Conservation (phyloP, 805 yeast genomes). For the Pichia rugopelliculosa region DNA sequence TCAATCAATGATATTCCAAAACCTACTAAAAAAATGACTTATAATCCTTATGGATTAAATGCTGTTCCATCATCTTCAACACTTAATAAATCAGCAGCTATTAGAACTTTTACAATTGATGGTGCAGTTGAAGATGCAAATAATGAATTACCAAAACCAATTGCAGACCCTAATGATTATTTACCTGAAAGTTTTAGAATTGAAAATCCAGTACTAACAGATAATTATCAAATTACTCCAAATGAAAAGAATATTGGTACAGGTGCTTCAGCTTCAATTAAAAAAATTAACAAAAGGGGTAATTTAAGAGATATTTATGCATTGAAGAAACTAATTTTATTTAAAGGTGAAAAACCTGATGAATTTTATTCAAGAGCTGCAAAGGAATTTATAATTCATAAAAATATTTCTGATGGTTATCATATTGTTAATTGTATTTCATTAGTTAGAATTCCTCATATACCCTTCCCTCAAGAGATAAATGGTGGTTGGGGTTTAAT, state of each 20-base stretch:
- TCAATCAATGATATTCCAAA: conserved; percentile 22
- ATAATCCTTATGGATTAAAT: conserved; percentile 57
- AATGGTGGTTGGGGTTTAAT: conserved; percentile 79
- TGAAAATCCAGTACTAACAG: conserved; percentile 44
- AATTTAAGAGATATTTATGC: conserved; percentile 41
- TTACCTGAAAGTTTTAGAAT: conserved; percentile 53
- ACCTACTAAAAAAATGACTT: conserved; percentile 36
- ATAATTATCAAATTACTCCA: conserved; percentile 44
- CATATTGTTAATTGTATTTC: conserved; percentile 59
- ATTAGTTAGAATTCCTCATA: conserved; percentile 51
- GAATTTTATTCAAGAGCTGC: conserved; percentile 65
- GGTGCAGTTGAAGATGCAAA: conserved; percentile 33
- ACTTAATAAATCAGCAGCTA: conserved; percentile 5
- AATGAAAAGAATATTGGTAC: conserved; percentile 52
- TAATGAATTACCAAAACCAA: conserved; percentile 51
- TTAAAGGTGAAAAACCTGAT: conserved; percentile 59
- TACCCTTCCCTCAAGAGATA: conserved; percentile 44
- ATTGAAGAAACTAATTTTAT: conserved; percentile 57
- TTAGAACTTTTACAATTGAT: conserved; percentile 18
- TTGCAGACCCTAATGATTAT: conserved; percentile 61
- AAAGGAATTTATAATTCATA: conserved; percentile 64
- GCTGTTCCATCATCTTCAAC: not conserved
- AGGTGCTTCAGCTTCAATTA: conserved; percentile 71
- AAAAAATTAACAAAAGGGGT: conserved; percentile 36
- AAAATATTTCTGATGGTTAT: conserved; percentile 43